These are phyloP conservation scores for Termitomyces sp. DNA, from an alignment of 768 basidiomycete genomes.

Conservation along the genomic window DNA sequence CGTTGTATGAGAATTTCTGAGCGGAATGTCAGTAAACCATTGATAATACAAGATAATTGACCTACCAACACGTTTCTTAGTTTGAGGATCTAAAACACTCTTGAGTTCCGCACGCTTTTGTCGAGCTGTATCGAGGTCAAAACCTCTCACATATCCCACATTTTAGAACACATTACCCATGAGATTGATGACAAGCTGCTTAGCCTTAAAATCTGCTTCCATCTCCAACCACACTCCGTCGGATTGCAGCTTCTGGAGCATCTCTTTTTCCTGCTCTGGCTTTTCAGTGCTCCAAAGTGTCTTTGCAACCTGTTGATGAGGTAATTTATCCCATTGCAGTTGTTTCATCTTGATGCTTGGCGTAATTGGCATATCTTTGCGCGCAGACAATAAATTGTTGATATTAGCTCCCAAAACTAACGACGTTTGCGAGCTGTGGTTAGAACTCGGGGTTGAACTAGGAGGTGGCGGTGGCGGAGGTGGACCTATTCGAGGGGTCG, in stretches of 20 bases:
- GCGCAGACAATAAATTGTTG: conserved; percentile 48
- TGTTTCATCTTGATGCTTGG: conserved; percentile 95
- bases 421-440: conserved; percentile 44
- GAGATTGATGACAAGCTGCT: conserved; percentile 86
- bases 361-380: conserved; percentile 82
- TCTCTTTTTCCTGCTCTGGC: conserved; percentile 66
- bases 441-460: conserved; percentile 27
- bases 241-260: conserved; percentile 72
- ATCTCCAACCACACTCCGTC: conserved; percentile 94
- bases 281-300: conserved; percentile 82
- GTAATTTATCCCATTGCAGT: conserved; percentile 98
- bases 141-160: neutral
- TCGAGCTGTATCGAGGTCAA: conserved; percentile 43
- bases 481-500: conserved; percentile 20
- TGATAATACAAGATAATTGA: conserved; percentile 9
- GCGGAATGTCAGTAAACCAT: neutral
- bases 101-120: conserved; percentile 86
- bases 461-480: conserved; percentile 36
- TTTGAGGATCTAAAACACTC: conserved; percentile 86
- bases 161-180: conserved; percentile 52
- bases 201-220: conserved; percentile 97
- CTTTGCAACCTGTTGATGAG: conserved; percentile 76
- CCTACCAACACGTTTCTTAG: conserved; percentile 91
- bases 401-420: conserved; percentile 54
- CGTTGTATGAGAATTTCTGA: conserved; percentile 91